A percentile compares a stretch with the other conserved stretches of the same genome.
Conservation (phyloP, 2,329 filamentous ascomycete genomes). For the Aspergillus tubingensis region DNA sequence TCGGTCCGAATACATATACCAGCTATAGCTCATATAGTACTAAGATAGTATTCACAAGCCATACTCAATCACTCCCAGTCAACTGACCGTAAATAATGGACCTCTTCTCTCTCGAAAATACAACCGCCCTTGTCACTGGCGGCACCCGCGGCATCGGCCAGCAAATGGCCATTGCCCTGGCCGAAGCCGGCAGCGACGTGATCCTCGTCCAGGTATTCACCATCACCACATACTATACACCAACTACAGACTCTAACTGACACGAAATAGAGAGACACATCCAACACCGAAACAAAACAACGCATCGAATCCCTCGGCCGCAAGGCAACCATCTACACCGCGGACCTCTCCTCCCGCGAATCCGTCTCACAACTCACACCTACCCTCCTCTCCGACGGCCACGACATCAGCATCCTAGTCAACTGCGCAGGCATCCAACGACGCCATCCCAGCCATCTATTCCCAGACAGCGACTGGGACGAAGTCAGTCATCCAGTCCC, state of each 20-base stretch:
- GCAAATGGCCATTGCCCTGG: constrained; percentile 28
- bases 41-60: not conserved
- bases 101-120: constrained; percentile 26
- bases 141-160: constrained; percentile 41
- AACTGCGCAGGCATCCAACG: constrained; percentile 83
- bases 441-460: constrained; percentile 69
- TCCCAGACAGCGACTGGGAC: constrained; percentile 72
- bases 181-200: constrained; percentile 8
- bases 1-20: not conserved
- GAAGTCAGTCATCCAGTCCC: constrained; percentile 43
- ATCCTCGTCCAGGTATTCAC: constrained; percentile 22
- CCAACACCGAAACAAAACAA: constrained; percentile 22
- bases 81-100: constrained; percentile 15
- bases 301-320: constrained; percentile 33
- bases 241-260: not conserved
- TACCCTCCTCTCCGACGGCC: constrained; percentile 35
- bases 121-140: constrained; percentile 39
- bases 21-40: too few relatives aligned
- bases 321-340: constrained; percentile 37
- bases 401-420: constrained; percentile 71
- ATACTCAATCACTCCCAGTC: not conserved
- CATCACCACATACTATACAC: too few relatives aligned
- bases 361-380: constrained; percentile 34
- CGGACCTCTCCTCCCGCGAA: constrained; percentile 36
- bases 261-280: constrained; percentile 17